Base-by-base conservation (phyloP, 2,329 filamentous ascomycete species). In the Exophiala sp. region DNA sequence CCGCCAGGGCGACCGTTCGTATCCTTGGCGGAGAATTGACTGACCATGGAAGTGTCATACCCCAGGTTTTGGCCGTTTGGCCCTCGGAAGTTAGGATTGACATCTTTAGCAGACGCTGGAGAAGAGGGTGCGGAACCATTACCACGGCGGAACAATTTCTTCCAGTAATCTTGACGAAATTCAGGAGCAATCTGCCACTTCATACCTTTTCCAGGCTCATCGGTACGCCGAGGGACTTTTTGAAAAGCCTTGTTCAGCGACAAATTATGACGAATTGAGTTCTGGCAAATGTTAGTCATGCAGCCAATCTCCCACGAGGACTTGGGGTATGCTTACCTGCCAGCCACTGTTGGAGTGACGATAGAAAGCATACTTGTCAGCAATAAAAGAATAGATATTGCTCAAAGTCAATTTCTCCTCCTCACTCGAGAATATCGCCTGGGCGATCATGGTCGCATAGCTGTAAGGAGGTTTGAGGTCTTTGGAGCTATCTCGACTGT, bases 201-300 rank as follows among this genome's bases (percentile, higher is more conserved):
- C 89, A 96, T 97, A 22, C 93, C 93, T 67, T 98, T 98, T 10
- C 93, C 93, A 18, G 93, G 93, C 66, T 98, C 93, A 60, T 97
- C 88, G 0, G 89, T 95, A 13, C 87, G 84, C 40, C 93, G 83
- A 2, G 93, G 86, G 7, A 95, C 86, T 68, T 98, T 98, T 61
- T 89, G 83, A 63, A 98, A 98, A 0, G 85, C 82, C 66, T 96
- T 95, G 68, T 95, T 97, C 35, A 98, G 71, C 1, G 93, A 97
- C 11, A 98, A 70, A 61, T 98, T 98, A 66, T 98, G 93, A 10
- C 93, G 84, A 59, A 98, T 98, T 0, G 89, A 96, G 66, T 98
- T 98, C 81, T 88, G 21, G 3, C 13, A 42, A n/a, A 13, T 18
- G 48, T 54, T 37, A 52, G 45, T 21, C 24, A 24, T 2, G 18